phyloP scores from a whole-genome alignment of 106 monocot species.

The Acanthochlamys bracteata region DNA sequence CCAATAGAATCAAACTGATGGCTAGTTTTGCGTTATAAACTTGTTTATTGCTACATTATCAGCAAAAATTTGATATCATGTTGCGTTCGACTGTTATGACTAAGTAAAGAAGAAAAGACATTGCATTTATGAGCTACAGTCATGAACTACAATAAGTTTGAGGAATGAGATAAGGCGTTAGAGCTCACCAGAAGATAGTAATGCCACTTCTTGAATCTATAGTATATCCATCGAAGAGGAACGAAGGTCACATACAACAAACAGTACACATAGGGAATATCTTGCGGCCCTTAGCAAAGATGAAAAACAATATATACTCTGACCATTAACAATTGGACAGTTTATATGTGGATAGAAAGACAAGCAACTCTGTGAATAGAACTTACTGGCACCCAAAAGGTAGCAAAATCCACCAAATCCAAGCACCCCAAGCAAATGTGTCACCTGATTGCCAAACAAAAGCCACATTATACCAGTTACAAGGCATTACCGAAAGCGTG shows the following conservation, averaged over 20 bases:
- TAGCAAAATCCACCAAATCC: slow-evolving; percentile 97
- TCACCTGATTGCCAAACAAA: slow-evolving; percentile 48
- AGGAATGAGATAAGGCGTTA: neutral
- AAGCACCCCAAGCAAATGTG: slow-evolving; percentile 84
- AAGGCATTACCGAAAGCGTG: too few relatives aligned
- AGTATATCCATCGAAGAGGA: slow-evolving; percentile 97
- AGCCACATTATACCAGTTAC: neutral
- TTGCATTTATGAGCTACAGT: neutral
- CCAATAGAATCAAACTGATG: too few relatives aligned
- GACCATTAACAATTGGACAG: neutral
- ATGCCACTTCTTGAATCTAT: slow-evolving; percentile 99
- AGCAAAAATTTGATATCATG: too few relatives aligned
- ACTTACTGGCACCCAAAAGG: slow-evolving; percentile 89
- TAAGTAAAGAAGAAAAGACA: too few relatives aligned
- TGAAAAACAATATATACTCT: neutral
- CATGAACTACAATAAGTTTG: neutral
- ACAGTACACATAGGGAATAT: slow-evolving; percentile 88
- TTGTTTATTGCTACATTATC: too few relatives aligned
- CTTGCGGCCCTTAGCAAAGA: slow-evolving; percentile 68
- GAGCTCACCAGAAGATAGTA: slow-evolving; percentile 95
- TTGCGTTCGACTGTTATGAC: too few relatives aligned
- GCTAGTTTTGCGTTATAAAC: too few relatives aligned
- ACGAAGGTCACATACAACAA: slow-evolving; percentile 87
- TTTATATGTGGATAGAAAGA: neutral
- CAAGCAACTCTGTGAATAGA: neutral